Conservation (phyloP, 495 filamentous ascomycete species). For the Aspergillus ostianus region DNA sequence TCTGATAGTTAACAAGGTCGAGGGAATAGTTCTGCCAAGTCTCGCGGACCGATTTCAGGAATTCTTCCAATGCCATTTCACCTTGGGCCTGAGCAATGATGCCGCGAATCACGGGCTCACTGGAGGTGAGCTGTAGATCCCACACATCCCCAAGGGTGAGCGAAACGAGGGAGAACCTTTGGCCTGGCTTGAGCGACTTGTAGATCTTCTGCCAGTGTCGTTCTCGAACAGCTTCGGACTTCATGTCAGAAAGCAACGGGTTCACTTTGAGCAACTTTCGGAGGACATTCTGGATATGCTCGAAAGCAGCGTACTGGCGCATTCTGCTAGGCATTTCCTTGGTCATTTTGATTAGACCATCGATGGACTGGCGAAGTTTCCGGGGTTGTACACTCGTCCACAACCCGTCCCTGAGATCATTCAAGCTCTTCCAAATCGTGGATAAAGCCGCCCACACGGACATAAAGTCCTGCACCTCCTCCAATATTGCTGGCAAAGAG, state of each 20-base stretch:
- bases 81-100: constrained; percentile 95
- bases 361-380: constrained; percentile 83
- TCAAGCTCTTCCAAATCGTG: constrained; percentile 94
- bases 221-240: constrained; percentile 94
- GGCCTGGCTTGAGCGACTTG: constrained; percentile 85
- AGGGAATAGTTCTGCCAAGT: constrained; percentile 94
- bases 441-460: constrained; percentile 94
- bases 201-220: constrained; percentile 97
- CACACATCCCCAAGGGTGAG: constrained; percentile 96
- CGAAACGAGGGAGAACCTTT: constrained; percentile 86
- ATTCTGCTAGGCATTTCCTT: constrained; percentile 99
- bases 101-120: constrained; percentile 80
- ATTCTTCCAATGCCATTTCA: constrained; percentile 98
- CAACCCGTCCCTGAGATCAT: constrained; percentile 84
- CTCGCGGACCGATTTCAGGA: constrained; percentile 93
- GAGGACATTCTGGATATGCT: constrained; percentile 92
- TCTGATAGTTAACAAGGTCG: constrained; percentile 95
- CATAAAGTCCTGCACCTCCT: constrained; percentile 98
- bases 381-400: constrained; percentile 93
- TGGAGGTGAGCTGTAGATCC: constrained; percentile 87
- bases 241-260: constrained; percentile 80
- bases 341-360: constrained; percentile 92
- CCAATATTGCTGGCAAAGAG: constrained; percentile 73
- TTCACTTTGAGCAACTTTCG: constrained; percentile 88
- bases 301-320: constrained; percentile 98